phyloP scores from a whole-genome alignment of 148 eudicot species.

The Persicaria maculosa region DNA sequence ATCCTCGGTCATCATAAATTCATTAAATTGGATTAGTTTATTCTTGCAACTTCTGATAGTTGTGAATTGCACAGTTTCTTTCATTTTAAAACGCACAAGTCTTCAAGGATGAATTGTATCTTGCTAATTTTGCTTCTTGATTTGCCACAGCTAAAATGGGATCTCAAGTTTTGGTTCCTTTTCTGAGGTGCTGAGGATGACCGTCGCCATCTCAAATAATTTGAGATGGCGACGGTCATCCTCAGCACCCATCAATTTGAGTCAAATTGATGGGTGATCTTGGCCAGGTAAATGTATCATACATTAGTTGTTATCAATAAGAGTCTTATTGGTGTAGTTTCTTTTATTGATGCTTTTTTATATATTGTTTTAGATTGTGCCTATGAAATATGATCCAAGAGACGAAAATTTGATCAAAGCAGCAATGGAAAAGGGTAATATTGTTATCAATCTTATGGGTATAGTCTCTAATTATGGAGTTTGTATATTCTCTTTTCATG shows the following conservation, averaged over 20 bases:
- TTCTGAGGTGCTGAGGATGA: slow-evolving; percentile 95
- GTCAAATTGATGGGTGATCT: too few species aligned
- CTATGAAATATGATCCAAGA: slow-evolving; percentile 93
- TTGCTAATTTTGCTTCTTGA: not conserved
- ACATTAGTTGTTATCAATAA: not conserved
- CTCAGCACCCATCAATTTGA: too few species aligned
- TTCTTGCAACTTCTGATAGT: not conserved
- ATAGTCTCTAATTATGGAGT: slow-evolving; percentile 2
- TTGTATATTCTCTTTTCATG: not conserved
- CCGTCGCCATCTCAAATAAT: too few species aligned
- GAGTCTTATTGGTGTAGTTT: not conserved
- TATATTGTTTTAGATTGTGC: slow-evolving; percentile 60
- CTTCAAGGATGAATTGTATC: not conserved
- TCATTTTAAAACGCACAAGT: not conserved
- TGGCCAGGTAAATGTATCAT: slow-evolving; percentile 49
- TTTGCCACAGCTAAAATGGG: slow-evolving; percentile 83
- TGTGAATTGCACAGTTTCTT: not conserved
- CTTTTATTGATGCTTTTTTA: not conserved
- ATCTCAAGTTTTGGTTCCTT: slow-evolving; percentile 94
- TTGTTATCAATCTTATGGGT: slow-evolving; percentile 97
- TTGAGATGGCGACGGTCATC: too few species aligned
- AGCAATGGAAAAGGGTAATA: slow-evolving; percentile 99
- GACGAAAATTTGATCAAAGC: slow-evolving; percentile 94
- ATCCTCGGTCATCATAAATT: too few species aligned
- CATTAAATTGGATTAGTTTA: too few species aligned